Percentiles rank a stretch among this genome's conserved stretches.
Conservation (phyloP, 305 asterid genomes). For the Fraxinus ornus region DNA sequence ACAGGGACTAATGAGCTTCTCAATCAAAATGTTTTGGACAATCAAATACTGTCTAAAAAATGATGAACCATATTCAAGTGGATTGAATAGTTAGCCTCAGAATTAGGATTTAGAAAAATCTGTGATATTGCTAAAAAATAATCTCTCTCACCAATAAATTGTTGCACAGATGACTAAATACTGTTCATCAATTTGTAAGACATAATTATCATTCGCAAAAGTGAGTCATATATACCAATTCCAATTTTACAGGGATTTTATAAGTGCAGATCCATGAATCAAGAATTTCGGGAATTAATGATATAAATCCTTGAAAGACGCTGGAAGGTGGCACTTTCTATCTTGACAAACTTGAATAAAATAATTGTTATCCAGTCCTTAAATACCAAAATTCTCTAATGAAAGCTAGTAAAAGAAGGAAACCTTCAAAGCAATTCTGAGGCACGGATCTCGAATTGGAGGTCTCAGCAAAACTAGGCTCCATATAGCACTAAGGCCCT, state of each 20-base stretch:
- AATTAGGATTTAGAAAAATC: neutral
- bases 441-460: conserved; percentile 83
- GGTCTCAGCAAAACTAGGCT: conserved; percentile 89
- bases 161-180: neutral
- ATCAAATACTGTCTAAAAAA: conserved; percentile 17
- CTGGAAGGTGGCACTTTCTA: neutral
- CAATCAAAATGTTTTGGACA: conserved; percentile 11
- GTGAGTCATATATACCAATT: neutral
- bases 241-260: neutral
- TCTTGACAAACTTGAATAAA: neutral
- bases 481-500: conserved; percentile 95
- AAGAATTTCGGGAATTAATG: neutral
- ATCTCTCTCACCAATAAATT: neutral
- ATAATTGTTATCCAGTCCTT: conserved; percentile 1
- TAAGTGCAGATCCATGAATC: neutral
- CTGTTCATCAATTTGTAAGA: neutral
- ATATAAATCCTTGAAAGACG: neutral
- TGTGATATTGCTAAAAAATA: neutral
- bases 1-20: neutral
- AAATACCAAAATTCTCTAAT: conserved; percentile 3
- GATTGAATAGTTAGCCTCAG: neutral
- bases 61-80: neutral
- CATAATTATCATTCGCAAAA: neutral
- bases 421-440: conserved; percentile 89
- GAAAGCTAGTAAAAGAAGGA: conserved; percentile 23